Conservation (phyloP, 345 rosid genomes). For the Pistacia atlantica region DNA sequence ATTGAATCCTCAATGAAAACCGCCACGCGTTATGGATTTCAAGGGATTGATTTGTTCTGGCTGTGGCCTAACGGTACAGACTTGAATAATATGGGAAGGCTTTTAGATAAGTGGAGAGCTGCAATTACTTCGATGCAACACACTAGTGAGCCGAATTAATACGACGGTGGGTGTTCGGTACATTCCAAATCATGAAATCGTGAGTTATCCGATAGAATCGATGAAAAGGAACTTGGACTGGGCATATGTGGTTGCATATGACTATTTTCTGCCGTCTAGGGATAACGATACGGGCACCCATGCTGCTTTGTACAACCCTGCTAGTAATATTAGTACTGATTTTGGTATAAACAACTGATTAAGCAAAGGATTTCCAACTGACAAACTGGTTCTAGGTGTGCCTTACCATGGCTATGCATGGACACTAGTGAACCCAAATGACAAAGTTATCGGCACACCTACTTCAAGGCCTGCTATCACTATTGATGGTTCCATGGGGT, state of each 20-base stretch:
- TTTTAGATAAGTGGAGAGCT: constrained; percentile 31
- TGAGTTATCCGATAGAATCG: constrained; percentile 25
- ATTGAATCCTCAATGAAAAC: constrained; percentile 27
- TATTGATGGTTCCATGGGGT: constrained; percentile 21
- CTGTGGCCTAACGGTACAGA: constrained; percentile 33
- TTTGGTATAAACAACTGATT: constrained; percentile 33
- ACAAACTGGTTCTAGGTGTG: constrained; percentile 34
- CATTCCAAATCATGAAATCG: background rate
- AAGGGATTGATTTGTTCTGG: constrained; percentile 35
- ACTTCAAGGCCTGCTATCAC: constrained; percentile 19
- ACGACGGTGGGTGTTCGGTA: constrained; percentile 21
- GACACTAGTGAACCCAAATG: constrained; percentile 21
- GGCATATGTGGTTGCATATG: constrained; percentile 30
- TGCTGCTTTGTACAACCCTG: constrained; percentile 32
- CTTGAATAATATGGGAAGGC: constrained; percentile 17
- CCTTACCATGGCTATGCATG: constrained; percentile 41
- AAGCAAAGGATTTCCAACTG: constrained; percentile 23
- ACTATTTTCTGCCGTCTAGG: constrained; percentile 31
- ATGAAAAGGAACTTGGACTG: constrained; percentile 32
- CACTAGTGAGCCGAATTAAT: constrained; percentile 1
- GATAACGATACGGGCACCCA: constrained; percentile 33
- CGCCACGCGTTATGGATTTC: constrained; percentile 31
- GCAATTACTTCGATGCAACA: constrained; percentile 8
- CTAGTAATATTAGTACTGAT: constrained; percentile 25
- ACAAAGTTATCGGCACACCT: background rate